phyloP scores from a whole-genome alignment of 1,139 yeast species.

The Suhomyces choctaworum region DNA sequence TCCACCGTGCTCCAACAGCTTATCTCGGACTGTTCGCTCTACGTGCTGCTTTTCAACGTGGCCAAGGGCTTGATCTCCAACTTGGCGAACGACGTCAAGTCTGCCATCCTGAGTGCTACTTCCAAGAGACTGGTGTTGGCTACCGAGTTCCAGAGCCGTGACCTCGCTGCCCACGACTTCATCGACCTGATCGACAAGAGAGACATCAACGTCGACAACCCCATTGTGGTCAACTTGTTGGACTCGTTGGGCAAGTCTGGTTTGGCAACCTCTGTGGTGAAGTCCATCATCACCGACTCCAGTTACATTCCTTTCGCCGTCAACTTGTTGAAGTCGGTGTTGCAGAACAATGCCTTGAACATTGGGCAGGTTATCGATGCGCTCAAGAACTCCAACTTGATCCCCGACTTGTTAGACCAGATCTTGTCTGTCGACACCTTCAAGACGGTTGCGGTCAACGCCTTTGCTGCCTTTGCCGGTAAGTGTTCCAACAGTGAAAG shows the following conservation, averaged over 20 bases:
- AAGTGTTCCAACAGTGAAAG: constrained; percentile 26
- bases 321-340: constrained; percentile 34
- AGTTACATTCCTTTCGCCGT: constrained; percentile 40
- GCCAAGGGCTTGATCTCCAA: constrained; percentile 32
- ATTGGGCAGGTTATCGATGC: constrained; percentile 33
- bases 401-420: constrained; percentile 37
- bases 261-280: constrained; percentile 44
- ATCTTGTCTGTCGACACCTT: constrained; percentile 38
- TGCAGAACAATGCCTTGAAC: constrained; percentile 33
- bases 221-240: constrained; percentile 38
- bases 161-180: constrained; percentile 7
- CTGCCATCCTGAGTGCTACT: constrained; percentile 24
- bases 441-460: constrained; percentile 39
- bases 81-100: constrained; percentile 33
- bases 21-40: constrained; percentile 43
- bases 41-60: constrained; percentile 36
- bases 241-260: constrained; percentile 46
- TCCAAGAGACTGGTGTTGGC: constrained; percentile 21
- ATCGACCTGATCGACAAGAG: constrained; percentile 20
- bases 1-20: constrained; percentile 39
- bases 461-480: constrained; percentile 47
- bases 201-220: constrained; percentile 24
- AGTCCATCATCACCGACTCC: constrained; percentile 41
- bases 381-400: constrained; percentile 37
- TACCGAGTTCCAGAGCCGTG: constrained; percentile 7